A percentile compares a stretch with the other conserved stretches of the same genome.
Evolutionary conservation across 202 grass and related monocot genomes (phyloP).

Genomic region (Bolboschoenoplectus hybrid): DNA sequence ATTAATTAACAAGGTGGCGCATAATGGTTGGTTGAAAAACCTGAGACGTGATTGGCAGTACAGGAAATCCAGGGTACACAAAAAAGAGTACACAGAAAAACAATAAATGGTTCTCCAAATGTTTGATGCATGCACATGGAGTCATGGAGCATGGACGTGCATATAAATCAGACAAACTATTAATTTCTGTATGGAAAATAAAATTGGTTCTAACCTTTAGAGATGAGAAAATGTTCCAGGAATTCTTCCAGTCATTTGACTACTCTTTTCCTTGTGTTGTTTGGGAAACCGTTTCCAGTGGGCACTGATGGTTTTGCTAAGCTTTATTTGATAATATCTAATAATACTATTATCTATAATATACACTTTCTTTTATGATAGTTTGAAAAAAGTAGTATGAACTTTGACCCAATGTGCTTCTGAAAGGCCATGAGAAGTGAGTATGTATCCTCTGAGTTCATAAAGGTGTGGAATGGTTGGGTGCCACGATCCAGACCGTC

Average conservation of each 20-base stretch:
- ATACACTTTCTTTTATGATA: background rate
- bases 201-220: background rate
- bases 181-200: background rate
- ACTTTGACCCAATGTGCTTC: background rate
- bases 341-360: background rate
- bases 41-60: constrained; percentile 25
- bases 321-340: background rate
- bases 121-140: background rate
- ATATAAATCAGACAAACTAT: background rate
- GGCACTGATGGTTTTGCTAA: constrained; percentile 3
- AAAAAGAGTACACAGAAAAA: background rate
- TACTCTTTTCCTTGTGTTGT: background rate
- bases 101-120: background rate
- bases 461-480: background rate
- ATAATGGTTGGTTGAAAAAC: background rate
- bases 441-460: background rate
- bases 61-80: background rate
- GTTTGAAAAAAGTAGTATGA: background rate
- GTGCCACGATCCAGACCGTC: background rate
- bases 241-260: background rate
- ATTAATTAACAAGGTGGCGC: constrained; percentile 18
- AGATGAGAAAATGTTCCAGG: background rate
- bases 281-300: constrained; percentile 2
- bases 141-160: background rate
- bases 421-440: background rate